Conservation (phyloP, 1,284 basidiomycete species). For the Xanthoconium separans region DNA sequence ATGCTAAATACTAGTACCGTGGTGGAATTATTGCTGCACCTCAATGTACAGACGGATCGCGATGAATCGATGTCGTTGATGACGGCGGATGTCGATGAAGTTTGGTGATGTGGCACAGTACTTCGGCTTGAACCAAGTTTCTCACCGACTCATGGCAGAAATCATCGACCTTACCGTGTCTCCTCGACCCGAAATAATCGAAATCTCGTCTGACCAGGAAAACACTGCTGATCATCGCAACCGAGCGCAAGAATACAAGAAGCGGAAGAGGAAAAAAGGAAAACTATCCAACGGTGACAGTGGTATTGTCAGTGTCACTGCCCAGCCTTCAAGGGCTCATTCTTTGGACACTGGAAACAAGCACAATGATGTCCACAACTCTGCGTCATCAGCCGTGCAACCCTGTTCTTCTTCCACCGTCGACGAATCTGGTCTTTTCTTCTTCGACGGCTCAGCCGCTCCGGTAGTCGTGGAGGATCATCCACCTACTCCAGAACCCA, state of each 20-base stretch:
- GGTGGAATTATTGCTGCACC: too few relatives aligned
- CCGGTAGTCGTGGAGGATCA: constrained; percentile 19
- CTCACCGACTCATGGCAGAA: constrained; percentile 24
- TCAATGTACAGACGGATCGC: too few relatives aligned
- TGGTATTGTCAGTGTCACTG: constrained; percentile 7
- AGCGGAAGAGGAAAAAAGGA: constrained; percentile 18
- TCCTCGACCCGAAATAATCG: constrained; percentile 28
- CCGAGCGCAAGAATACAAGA: constrained; percentile 16
- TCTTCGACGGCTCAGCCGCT: constrained; percentile 49
- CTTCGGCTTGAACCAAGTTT: too few relatives aligned
- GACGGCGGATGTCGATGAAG: too few relatives aligned
- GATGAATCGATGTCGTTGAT: too few relatives aligned
- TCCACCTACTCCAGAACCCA: constrained; percentile 1
- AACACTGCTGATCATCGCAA: background rate
- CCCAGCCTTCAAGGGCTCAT: constrained; percentile 19
- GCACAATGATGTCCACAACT: background rate
- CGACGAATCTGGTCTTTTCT: constrained; percentile 42
- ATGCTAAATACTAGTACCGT: too few relatives aligned
- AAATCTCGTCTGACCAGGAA: constrained; percentile 29
- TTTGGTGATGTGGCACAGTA: too few relatives aligned
- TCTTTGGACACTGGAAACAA: constrained; percentile 12
- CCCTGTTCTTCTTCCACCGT: background rate
- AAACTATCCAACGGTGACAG: constrained; percentile 15
- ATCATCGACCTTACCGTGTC: constrained; percentile 33
- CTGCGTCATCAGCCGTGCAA: background rate